Percentiles rank a stretch among this genome's conserved stretches.
These are phyloP conservation scores for Kickxella alabastrina DNA, from an alignment of 192 early-diverging fungal species.

Conservation along the genomic window DNA sequence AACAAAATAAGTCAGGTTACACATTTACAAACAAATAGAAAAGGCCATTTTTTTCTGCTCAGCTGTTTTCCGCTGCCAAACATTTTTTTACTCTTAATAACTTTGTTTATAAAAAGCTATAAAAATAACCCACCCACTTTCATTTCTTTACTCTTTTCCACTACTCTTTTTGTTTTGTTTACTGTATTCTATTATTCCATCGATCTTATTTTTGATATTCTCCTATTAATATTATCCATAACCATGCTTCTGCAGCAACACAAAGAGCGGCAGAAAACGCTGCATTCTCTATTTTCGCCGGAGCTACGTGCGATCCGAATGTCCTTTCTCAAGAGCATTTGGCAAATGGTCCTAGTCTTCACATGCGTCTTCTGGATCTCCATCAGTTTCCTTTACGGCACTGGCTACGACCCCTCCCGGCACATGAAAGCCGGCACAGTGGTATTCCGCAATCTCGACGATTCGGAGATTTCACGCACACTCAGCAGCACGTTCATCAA, in stretches of 20 bases:
- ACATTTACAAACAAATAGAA: too few species aligned
- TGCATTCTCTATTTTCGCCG: constrained; percentile 41
- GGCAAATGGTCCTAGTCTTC: constrained; percentile 33
- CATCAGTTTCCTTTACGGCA: constrained; percentile 40
- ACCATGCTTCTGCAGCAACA: constrained; percentile 20
- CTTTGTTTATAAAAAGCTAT: too few species aligned
- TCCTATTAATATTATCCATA: neutral
- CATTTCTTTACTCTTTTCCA: neutral
- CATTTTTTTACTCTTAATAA: too few species aligned
- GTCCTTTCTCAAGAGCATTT: constrained; percentile 41
- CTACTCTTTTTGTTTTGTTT: neutral
- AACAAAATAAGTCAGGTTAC: too few species aligned
- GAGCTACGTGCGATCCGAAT: constrained; percentile 44
- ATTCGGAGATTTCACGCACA: constrained; percentile 6
- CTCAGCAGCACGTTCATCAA: constrained; percentile 21
- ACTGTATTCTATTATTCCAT: neutral
- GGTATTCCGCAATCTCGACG: constrained; percentile 36
- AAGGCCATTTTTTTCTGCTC: too few species aligned
- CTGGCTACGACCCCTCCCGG: constrained; percentile 43
- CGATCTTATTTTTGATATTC: neutral
- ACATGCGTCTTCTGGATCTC: constrained; percentile 47
- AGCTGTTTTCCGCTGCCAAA: too few species aligned
- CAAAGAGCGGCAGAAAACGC: constrained; percentile 34
- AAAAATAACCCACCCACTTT: too few species aligned
- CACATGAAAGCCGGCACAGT: constrained; percentile 37